phyloP scores from a whole-genome alignment of 345 rosid species.

The Clausena lansium region DNA sequence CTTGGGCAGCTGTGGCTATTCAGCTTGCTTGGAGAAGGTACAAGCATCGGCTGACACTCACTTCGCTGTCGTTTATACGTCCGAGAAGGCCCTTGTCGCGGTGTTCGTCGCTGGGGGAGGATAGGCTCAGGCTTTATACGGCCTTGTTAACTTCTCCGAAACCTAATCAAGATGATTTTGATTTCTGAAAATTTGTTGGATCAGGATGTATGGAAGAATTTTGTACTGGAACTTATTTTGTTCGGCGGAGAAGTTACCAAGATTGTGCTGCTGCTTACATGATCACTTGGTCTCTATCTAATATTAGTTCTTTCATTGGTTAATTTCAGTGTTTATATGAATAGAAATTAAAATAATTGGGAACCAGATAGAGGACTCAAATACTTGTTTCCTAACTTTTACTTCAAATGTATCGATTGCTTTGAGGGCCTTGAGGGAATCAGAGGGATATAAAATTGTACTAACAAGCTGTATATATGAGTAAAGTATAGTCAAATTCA shows the following conservation, averaged over 20 bases:
- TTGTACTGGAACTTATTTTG: not conserved
- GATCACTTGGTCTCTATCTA: not conserved
- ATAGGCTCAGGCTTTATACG: slow-evolving; percentile 80
- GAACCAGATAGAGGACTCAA: not conserved
- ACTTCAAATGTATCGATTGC: too few species aligned
- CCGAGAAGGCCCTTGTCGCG: slow-evolving; percentile 87
- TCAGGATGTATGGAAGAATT: not conserved
- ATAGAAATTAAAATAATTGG: too few species aligned
- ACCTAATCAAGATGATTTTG: slow-evolving; percentile 92
- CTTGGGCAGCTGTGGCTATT: slow-evolving; percentile 95
- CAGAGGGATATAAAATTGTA: too few species aligned
- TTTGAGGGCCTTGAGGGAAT: too few species aligned
- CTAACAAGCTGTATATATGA: too few species aligned
- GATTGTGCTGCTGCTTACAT: not conserved
- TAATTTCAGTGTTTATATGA: not conserved
- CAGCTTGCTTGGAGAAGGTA: slow-evolving; percentile 97
- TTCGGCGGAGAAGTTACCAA: not conserved
- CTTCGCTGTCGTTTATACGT: slow-evolving; percentile 81
- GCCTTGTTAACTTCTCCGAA: slow-evolving; percentile 93
- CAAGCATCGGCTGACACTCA: slow-evolving; percentile 74
- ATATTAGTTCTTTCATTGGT: not conserved
- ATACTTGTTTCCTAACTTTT: too few species aligned
- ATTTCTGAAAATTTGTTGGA: slow-evolving; percentile 39
- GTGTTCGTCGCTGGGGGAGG: slow-evolving; percentile 87
- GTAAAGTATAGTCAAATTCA: too few species aligned